phyloP scores from a whole-genome alignment of 2,329 filamentous ascomycete genomes.

The Botrytis squamosa region DNA sequence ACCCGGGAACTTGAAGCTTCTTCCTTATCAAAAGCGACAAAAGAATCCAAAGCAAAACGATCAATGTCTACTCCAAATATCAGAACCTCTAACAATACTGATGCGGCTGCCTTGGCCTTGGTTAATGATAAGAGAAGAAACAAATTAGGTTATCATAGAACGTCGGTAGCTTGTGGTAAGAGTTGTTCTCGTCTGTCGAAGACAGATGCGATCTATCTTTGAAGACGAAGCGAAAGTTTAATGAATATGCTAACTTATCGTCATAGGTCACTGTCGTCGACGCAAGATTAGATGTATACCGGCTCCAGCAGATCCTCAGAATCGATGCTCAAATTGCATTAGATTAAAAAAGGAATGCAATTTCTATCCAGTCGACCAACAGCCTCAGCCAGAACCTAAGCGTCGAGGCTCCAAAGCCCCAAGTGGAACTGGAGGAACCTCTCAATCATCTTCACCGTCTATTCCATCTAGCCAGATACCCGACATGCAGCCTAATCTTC shows the following conservation, averaged over 20 bases:
- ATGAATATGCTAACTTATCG: constrained; percentile 26
- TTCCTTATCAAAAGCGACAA: constrained; percentile 22
- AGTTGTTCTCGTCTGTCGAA: constrained; percentile 35
- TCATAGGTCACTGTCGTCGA: constrained; percentile 79
- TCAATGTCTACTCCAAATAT: constrained; percentile 52
- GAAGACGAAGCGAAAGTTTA: not conserved
- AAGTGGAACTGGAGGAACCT: constrained; percentile 39
- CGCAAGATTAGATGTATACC: constrained; percentile 92
- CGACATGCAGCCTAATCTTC: constrained; percentile 44
- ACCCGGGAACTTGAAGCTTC: constrained; percentile 26
- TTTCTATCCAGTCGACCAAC: constrained; percentile 85
- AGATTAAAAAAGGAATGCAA: constrained; percentile 91
- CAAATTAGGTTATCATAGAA: constrained; percentile 93
- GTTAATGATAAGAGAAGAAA: constrained; percentile 72
- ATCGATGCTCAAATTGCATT: constrained; percentile 88
- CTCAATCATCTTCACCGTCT: constrained; percentile 51
- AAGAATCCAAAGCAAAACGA: constrained; percentile 44
- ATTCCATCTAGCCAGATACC: constrained; percentile 45
- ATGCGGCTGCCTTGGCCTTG: constrained; percentile 37
- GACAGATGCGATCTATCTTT: constrained; percentile 21
- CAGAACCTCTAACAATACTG: constrained; percentile 42
- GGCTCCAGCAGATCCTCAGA: constrained; percentile 67
- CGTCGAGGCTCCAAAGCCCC: constrained; percentile 43
- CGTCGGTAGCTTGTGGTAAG: constrained; percentile 94
- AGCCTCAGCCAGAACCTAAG: constrained; percentile 50